Base-by-base conservation (phyloP, 2,329 filamentous ascomycete species). In the Xylariomycetidae sp. region DNA sequence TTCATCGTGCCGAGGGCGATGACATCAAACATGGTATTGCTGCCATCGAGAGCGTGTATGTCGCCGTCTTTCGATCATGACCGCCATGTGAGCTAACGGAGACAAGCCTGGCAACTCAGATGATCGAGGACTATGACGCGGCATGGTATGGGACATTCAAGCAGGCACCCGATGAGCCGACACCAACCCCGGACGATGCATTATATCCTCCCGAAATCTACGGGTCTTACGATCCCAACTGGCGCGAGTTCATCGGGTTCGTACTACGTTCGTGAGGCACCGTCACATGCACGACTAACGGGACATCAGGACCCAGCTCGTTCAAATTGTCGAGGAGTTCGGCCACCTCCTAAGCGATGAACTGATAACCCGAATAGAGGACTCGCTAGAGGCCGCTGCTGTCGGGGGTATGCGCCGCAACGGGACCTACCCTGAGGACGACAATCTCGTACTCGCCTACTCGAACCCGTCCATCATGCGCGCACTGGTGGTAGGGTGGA, bases 381-480 rank as follows among this genome's bases (percentile, higher is more conserved):
- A 58, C 5, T 54, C 56, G 2, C 44, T 66, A 1, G 58, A 58
- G 12, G 50, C 48, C 13, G 56, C 59, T 3, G 62, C 61, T 4
- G 45, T 64, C 11, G 61, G 61, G 4, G 54, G 51, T 11, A 64
- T 64, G 57, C 54, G 61, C 5, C 57, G 62, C 17, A 64, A 65
- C 31, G 61, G 62, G 3, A 57, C 57, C 2, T 62, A 48, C 25
- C 62, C 61, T 0, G 42, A 51, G 11, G 56, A 39, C 6, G 64
- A 68, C 40, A 65, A 65, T 40, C 44, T 62, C 5, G 58, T 55
- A 6, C 40, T 63, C 1, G 61, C 48, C 0, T 66, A 66, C 43
- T 59, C 58, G 0, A 70, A 69, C 40, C 65, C 65, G 2, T 48
- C 27, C 2, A 48, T 66, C 19, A 66, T 67, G 62, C 56, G 64